Conservation (phyloP, 208 protist species). For the Leptomonas seymouri region DNA sequence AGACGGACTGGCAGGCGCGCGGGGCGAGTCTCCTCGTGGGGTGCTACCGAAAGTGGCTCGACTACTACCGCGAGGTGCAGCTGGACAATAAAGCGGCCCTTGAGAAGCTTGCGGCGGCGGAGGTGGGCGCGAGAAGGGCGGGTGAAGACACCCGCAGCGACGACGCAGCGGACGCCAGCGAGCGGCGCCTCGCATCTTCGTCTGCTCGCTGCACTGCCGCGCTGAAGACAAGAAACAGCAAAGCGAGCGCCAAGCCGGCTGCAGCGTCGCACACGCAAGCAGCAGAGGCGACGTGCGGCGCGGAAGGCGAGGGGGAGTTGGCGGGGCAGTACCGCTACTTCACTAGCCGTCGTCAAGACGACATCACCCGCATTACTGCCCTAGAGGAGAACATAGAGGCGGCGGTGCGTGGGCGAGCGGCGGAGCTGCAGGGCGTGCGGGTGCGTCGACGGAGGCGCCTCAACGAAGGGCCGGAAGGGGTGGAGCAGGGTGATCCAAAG, state of each 20-base stretch:
- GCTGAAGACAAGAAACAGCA: not conserved
- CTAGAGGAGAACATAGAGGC: conserved; percentile 55
- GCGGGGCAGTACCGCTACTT: conserved; percentile 64
- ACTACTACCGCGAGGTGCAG: conserved; percentile 66
- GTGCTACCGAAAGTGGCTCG: conserved; percentile 61
- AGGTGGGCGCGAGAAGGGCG: not conserved
- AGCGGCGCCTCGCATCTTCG: not conserved
- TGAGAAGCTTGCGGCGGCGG: conserved; percentile 15
- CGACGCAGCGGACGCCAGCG: not conserved
- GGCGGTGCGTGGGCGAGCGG: conserved; percentile 38
- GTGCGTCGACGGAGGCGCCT: conserved; percentile 13
- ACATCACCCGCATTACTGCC: conserved; percentile 39
- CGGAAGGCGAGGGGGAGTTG: not conserved
- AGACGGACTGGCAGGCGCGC: conserved; percentile 86
- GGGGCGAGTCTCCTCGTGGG: conserved; percentile 63
- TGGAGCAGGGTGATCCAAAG: not conserved
- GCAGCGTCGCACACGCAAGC: not conserved
- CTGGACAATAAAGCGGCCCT: conserved; percentile 52
- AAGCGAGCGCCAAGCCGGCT: not conserved
- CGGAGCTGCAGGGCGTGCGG: conserved; percentile 27
- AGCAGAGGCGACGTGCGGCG: not conserved
- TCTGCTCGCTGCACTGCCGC: not conserved
- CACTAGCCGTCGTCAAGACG: conserved; percentile 54
- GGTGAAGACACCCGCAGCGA: not conserved
- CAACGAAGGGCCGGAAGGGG: not conserved